phyloP scores from a whole-genome alignment of 768 basidiomycete species.

The Cyathus striatus region DNA sequence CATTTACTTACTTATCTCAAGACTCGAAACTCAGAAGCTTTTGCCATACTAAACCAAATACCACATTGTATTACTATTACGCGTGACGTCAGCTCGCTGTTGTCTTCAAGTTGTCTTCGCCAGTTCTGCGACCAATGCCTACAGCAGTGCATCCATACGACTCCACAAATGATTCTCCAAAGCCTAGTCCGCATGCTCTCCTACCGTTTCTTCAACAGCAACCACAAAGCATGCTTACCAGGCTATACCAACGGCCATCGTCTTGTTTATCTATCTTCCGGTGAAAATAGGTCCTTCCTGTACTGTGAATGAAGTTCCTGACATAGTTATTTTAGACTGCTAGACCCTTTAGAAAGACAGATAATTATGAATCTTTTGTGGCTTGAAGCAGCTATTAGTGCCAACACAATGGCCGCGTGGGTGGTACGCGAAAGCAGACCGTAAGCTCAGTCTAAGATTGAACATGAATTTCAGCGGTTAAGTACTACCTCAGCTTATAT shows the following conservation, averaged over 20 bases:
- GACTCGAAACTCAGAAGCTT: no score
- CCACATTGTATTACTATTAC: no score
- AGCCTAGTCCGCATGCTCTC: constrained; percentile 60
- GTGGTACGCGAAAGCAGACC: constrained; percentile 68
- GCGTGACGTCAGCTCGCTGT: no score
- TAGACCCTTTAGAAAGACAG: constrained; percentile 78
- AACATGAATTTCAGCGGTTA: constrained; percentile 5
- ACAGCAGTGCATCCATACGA: no score
- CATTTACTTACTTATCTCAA: no score
- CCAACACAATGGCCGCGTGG: constrained; percentile 72
- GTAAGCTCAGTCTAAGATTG: constrained; percentile 26
- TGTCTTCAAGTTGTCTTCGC: no score
- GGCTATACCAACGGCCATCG: constrained; percentile 81
- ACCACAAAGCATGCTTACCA: constrained; percentile 69
- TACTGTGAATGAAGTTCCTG: constrained; percentile 10
- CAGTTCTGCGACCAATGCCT: no score
- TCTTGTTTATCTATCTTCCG: constrained; percentile 89
- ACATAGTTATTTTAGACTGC: constrained; percentile 42
- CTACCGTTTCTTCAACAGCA: constrained; percentile 79
- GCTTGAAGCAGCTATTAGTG: constrained; percentile 71
- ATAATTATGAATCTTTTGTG: constrained; percentile 85
- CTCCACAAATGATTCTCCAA: no score
- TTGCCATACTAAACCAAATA: no score
- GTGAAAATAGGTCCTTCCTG: constrained; percentile 32
- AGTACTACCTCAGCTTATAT: constrained; percentile 50